phyloP scores from a whole-genome alignment of 306 rosid species.

The Lathyrus tuberosus region DNA sequence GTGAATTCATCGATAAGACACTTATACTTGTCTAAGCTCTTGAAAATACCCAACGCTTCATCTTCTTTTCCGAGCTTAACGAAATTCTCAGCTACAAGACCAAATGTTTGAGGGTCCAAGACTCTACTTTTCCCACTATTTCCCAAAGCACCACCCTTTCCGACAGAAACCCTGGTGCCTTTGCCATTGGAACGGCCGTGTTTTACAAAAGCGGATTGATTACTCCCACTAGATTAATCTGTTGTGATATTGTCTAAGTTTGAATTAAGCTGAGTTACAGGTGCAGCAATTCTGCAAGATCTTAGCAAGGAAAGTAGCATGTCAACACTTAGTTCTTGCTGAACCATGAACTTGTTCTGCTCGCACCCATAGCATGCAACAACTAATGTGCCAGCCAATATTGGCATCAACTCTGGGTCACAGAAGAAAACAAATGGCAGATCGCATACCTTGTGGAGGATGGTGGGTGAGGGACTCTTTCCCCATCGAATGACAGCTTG shows the following conservation, averaged over 20 bases:
- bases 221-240: conserved; percentile 61
- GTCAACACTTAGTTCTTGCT: conserved; percentile 89
- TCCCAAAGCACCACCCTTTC: conserved; percentile 58
- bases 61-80: too few relatives aligned
- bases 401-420: conserved; percentile 97
- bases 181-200: conserved; percentile 59
- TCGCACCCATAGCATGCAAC: conserved; percentile 89
- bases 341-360: conserved; percentile 91
- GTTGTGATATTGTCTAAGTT: conserved; percentile 49
- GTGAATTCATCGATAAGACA: too few relatives aligned
- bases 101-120: too few relatives aligned
- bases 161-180: conserved; percentile 48
- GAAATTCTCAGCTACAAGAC: too few relatives aligned
- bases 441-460: conserved; percentile 97
- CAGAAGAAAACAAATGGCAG: conserved; percentile 94
- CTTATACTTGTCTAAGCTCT: too few relatives aligned
- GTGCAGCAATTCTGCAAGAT: conserved; percentile 66
- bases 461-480: conserved; percentile 95
- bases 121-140: conserved; percentile 60
- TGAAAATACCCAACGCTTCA: too few relatives aligned
- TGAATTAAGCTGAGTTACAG: conserved; percentile 50
- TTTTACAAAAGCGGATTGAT: conserved; percentile 50
- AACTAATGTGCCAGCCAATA: conserved; percentile 82
- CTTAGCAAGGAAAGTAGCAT: conserved; percentile 85
- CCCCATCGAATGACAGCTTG: conserved; percentile 99